Percentiles rank a stretch among this genome's conserved stretches.
These are phyloP conservation scores for Metarhizium anisopliae DNA, from an alignment of 2,329 filamentous ascomycete genomes.

Conservation along the genomic window DNA sequence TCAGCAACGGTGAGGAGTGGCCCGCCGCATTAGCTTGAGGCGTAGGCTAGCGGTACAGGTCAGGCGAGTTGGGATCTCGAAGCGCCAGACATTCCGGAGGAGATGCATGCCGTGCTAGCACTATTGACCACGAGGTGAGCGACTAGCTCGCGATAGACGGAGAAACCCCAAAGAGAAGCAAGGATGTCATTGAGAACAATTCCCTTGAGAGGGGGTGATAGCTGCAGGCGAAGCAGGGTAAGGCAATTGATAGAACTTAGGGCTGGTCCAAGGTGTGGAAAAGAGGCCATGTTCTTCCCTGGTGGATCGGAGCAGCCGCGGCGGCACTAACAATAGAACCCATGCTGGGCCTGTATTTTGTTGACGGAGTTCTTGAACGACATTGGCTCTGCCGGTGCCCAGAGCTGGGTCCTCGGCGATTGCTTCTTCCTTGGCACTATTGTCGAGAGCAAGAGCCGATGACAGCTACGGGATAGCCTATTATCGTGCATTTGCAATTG, in stretches of 20 bases:
- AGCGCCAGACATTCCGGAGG: no score
- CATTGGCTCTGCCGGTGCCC: background rate
- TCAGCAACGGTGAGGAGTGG: background rate
- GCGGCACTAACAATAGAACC: background rate
- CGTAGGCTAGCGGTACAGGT: background rate
- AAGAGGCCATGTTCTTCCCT: background rate
- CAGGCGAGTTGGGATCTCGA: no score
- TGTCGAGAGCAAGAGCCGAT: no score
- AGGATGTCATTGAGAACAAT: background rate
- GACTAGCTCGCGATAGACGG: background rate
- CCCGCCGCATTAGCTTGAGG: slow-evolving; percentile 1
- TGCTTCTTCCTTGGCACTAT: background rate
- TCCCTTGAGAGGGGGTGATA: background rate
- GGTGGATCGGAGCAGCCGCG: background rate
- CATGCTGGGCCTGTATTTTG: background rate
- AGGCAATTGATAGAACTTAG: background rate
- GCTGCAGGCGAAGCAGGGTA: background rate
- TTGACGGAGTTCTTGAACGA: background rate
- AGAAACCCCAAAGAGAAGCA: background rate
- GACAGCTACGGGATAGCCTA: background rate
- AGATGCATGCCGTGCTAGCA: no score
- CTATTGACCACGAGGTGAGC: background rate
- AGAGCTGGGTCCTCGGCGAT: background rate
- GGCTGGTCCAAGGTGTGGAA: background rate
- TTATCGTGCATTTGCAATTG: background rate